These are phyloP conservation scores for Neurospora sublineolata DNA, from an alignment of 495 filamentous ascomycete genomes.

Conservation along the genomic window DNA sequence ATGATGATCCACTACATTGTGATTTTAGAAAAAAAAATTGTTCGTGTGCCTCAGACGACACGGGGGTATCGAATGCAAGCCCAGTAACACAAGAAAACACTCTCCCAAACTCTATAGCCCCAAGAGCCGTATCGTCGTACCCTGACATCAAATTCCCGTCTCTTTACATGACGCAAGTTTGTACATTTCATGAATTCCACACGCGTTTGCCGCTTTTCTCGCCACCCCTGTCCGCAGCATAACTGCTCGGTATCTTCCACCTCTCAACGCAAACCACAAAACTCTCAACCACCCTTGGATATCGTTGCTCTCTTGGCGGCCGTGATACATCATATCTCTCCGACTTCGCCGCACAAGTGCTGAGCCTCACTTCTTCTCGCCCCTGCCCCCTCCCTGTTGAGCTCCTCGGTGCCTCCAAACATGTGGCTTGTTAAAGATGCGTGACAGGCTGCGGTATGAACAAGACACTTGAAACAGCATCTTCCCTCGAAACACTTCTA, in stretches of 20 bases:
- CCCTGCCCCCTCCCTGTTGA: neutral
- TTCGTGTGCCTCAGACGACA: neutral
- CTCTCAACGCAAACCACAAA: neutral
- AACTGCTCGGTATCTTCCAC: neutral
- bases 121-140: neutral
- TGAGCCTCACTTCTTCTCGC: neutral
- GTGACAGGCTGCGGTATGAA: neutral
- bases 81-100: neutral
- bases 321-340: neutral
- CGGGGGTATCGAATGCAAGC: neutral
- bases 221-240: neutral
- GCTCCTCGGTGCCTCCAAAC: neutral
- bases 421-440: neutral
- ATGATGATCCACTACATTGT: neutral
- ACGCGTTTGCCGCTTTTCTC: neutral
- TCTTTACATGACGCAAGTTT: neutral
- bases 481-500: neutral
- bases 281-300: neutral
- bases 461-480: neutral
- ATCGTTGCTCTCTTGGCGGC: neutral
- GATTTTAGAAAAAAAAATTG: neutral
- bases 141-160: neutral
- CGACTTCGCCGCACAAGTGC: neutral
- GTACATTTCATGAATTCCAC: neutral
- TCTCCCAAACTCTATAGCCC: neutral